Percentiles rank a stretch among this genome's conserved stretches.
Conservation (phyloP, 495 filamentous ascomycete species). For the Hyaloscypha finlandica region DNA sequence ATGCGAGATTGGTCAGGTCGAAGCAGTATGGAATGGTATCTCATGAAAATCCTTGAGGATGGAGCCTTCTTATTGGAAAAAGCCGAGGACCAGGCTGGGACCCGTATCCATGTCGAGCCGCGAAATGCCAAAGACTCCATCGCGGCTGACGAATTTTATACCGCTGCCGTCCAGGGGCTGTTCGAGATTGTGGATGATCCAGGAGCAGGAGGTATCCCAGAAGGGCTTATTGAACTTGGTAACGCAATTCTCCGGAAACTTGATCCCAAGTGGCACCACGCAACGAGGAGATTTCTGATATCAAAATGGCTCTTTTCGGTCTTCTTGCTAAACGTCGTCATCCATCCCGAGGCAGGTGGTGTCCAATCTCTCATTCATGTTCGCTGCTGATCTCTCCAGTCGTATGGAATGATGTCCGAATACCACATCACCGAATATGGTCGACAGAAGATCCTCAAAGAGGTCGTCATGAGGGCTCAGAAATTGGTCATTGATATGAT, state of each 20-base stretch:
- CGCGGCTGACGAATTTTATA: constrained; percentile 87
- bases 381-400: constrained; percentile 50
- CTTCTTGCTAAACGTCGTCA: constrained; percentile 80
- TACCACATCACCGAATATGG: constrained; percentile 91
- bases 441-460: constrained; percentile 82
- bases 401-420: constrained; percentile 83
- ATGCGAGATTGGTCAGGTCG: constrained; percentile 88
- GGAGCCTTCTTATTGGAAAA: constrained; percentile 86
- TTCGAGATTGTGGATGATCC: constrained; percentile 83
- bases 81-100: constrained; percentile 66
- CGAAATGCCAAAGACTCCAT: constrained; percentile 70
- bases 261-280: constrained; percentile 67
- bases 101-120: constrained; percentile 64
- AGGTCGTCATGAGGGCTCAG: constrained; percentile 76
- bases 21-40: constrained; percentile 85
- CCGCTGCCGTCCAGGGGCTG: constrained; percentile 75
- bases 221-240: constrained; percentile 77
- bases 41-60: constrained; percentile 91
- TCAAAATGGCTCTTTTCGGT: constrained; percentile 90
- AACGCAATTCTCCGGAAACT: constrained; percentile 80
- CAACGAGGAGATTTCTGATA: constrained; percentile 76
- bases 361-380: neutral
- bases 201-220: constrained; percentile 79
- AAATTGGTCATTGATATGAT: constrained; percentile 68
- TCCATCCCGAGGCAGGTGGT: constrained; percentile 78